Evolutionary conservation across 106 monocot genomes (phyloP).

Genomic region (Acanthochlamys bracteata): DNA sequence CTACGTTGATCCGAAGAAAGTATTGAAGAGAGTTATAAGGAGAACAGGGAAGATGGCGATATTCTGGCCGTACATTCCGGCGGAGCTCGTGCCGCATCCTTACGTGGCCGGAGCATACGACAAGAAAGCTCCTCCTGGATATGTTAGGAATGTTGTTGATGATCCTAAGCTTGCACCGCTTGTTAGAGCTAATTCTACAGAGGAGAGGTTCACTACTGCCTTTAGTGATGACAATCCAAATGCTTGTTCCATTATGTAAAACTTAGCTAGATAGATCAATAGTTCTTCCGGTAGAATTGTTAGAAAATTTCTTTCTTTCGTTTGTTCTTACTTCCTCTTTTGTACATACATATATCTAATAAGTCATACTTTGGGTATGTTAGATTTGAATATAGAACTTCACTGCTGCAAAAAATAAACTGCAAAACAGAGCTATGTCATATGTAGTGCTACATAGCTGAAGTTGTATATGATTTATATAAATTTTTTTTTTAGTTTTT

Average conservation of each 20-base stretch:
- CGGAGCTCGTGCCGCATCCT: constrained; percentile 7
- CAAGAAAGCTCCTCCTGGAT: constrained; percentile 15
- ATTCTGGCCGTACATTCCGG: constrained; percentile 8
- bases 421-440: too few relatives aligned
- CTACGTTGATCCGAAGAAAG: constrained; percentile 10
- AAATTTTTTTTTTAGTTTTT: too few relatives aligned
- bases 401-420: too few relatives aligned
- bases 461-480: too few relatives aligned
- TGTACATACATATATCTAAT: too few relatives aligned
- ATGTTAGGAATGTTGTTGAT: constrained; percentile 6
- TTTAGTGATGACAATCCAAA: constrained; percentile 18
- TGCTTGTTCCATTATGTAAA: constrained; percentile 8
- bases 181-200: constrained; percentile 4
- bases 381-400: too few relatives aligned
- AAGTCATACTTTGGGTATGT: too few relatives aligned
- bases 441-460: too few relatives aligned
- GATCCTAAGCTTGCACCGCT: not conserved
- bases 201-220: not conserved
- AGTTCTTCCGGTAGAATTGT: not conserved
- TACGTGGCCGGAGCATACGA: constrained; percentile 8
- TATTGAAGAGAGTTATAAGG: constrained; percentile 3
- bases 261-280: not conserved
- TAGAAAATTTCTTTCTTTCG: too few relatives aligned
- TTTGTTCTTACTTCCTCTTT: too few relatives aligned
- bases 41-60: constrained; percentile 11